Evolutionary conservation across 1,284 basidiomycete genomes (phyloP), one percentile per base, ranked within the genome.

Genomic region (Heterobasidion parviporum): DNA sequence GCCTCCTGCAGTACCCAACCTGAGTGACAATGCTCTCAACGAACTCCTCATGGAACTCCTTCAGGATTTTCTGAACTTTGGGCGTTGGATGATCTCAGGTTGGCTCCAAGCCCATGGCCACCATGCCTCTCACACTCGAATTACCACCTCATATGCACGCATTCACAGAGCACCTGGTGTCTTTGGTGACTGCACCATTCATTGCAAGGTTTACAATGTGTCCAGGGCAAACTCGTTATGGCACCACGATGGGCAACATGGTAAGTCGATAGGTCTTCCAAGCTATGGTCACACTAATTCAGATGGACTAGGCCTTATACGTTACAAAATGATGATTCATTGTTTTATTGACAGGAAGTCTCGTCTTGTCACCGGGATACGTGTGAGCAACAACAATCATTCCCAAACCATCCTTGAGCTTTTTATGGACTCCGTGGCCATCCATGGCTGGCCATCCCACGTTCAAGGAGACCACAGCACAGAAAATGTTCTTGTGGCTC

Each of bases 291-390:
- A 26, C n/a, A 15, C 3, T 15, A 12, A 16, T 8, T 2, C n/a
- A 33, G 15, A n/a, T n/a, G n/a, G n/a, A n/a, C n/a, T 35, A 63
- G 60, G 58, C 20, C 59, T 70, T 14, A 71, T 72, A 44, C 60
- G 63, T 8, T 74, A 62, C 62, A 68, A 68, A 50, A 66, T 72
- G 38, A 66, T 74, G 8, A 67, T 71, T 9, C 72, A 74, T 61
- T 66, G 59, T 10, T 68, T 72, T 51, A 65, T 73, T 16, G 72
- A 74, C 62, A 70, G 73, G 2, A 64, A 63, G 35, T 67, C 68
- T 0, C 54, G 64, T 0, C 56, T 68, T 14, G 55, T 73, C n/a
- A 63, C 62, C 7, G 70, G 64, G 5, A 56, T 72, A 14, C 56
- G 54, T 1, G 65, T 60, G 6, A 63, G 58, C 59, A 63, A 61